Evolutionary conservation across 2,329 filamentous ascomycete species (phyloP), one percentile per base, ranked within the genome.

Genomic region (Tolypocladium ovalisporum): DNA sequence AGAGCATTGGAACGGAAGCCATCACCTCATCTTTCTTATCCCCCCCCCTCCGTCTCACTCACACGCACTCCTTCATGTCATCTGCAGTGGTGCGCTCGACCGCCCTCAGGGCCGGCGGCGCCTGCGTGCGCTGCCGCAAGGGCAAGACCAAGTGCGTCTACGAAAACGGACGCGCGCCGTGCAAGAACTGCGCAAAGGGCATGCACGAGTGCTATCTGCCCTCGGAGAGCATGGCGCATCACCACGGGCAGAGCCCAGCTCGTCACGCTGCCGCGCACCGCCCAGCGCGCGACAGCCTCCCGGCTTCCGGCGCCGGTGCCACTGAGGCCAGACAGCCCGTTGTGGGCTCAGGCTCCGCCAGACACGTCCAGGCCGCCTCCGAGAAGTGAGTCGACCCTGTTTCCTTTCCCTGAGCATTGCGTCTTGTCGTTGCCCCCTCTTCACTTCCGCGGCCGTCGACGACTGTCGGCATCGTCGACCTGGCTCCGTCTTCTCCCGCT

Each of bases 131-230:
- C 70, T 84, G 81, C 70, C 80, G 81, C 68, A 84, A 84, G 67
- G 81, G 81, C 71, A 84, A 84, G 70, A 84, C 81, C 55, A 84
- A 83, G 65, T 84, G 81, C 61, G 81, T 84, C 64, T 84, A 84
- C 71, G 81, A 84, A 61, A 83, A 82, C 64, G 81, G 80, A 55
- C 76, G 80, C 67, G 79, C 80, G n/a, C 81, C 81, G 15, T 84
- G 81, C 73, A 81, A 82, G 67, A 84, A 84, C 70, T 84, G 81
- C 70, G 79, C 80, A 53, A 84, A 84, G 70, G 81, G 81, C 59
- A 79, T 83, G 79, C 81, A 84, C 68, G 80, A 84, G 57, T 84
- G 81, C 71, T 84, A 84, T 67, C 71, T 84, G 24, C 81, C 81
- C 42, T 83, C 80, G 35, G 81, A 84, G 71, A 81, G 76, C 60